Evolutionary conservation across 805 yeast species (phyloP).

Genomic region (Ogataea thermomethanolica): DNA sequence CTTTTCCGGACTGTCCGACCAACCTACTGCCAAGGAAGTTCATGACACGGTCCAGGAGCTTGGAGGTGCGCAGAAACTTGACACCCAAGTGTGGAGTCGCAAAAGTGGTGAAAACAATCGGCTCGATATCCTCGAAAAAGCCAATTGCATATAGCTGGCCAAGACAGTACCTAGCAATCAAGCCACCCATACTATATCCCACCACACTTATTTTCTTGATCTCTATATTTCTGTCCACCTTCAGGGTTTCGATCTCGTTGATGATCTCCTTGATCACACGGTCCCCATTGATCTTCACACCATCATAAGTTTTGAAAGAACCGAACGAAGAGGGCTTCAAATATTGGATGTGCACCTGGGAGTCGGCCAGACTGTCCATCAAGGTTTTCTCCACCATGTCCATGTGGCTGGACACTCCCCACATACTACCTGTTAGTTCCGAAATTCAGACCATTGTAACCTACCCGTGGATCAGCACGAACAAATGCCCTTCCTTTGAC

Average conservation of each 20-base stretch:
- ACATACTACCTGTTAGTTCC: constrained; percentile 32
- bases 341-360: constrained; percentile 40
- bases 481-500: constrained; percentile 45
- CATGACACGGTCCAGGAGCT: constrained; percentile 33
- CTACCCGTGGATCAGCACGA: constrained; percentile 73
- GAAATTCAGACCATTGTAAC: constrained; percentile 20
- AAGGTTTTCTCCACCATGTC: constrained; percentile 43
- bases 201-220: constrained; percentile 63
- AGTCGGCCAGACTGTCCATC: constrained; percentile 29
- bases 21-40: constrained; percentile 52
- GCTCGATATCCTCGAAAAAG: constrained; percentile 56
- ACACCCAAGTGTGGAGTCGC: constrained; percentile 77
- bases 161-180: constrained; percentile 74
- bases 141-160: constrained; percentile 45
- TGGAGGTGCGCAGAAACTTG: constrained; percentile 41
- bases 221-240: constrained; percentile 30
- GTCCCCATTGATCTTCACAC: constrained; percentile 69
- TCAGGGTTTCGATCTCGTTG: constrained; percentile 36
- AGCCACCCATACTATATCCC: constrained; percentile 90
- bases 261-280: constrained; percentile 66
- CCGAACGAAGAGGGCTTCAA: constrained; percentile 59
- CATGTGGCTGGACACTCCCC: constrained; percentile 67
- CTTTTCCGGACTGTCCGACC: constrained; percentile 69
- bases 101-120: constrained; percentile 62
- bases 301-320: constrained; percentile 80